Evolutionary conservation across 2,329 filamentous ascomycete species (phyloP).

Genomic region (Ophiocordyceps sinensis): DNA sequence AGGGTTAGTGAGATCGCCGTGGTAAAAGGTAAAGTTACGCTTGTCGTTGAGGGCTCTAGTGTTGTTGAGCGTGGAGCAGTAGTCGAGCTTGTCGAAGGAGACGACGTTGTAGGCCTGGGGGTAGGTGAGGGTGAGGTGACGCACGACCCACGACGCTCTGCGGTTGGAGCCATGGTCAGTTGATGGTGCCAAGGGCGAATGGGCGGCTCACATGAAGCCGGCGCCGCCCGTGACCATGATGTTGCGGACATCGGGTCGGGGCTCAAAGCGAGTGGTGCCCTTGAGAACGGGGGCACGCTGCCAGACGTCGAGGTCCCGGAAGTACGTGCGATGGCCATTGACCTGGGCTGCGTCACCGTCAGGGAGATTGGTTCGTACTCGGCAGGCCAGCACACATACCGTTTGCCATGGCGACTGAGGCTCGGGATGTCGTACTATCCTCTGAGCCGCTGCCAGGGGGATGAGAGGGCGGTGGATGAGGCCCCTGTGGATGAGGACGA

Average conservation of each 20-base stretch:
- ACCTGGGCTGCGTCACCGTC: slow-evolving; percentile 6
- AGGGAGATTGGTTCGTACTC: neutral
- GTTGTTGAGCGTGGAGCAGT: slow-evolving; percentile 70
- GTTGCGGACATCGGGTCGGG: slow-evolving; percentile 55
- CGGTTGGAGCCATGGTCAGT: neutral
- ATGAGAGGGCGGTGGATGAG: neutral
- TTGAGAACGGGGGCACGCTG: slow-evolving; percentile 55
- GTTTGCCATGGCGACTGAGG: slow-evolving; percentile 3
- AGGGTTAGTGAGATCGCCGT: slow-evolving; percentile 63
- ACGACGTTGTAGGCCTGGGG: slow-evolving; percentile 62
- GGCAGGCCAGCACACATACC: slow-evolving; percentile 1
- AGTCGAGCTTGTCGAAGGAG: slow-evolving; percentile 75
- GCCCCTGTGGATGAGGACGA: neutral
- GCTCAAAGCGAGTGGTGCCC: slow-evolving; percentile 56
- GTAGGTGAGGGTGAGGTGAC: slow-evolving; percentile 63
- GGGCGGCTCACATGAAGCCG: slow-evolving; percentile 60
- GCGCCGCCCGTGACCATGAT: slow-evolving; percentile 76
- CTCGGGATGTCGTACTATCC: neutral
- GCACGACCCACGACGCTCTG: slow-evolving; percentile 71
- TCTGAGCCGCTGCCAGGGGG: neutral
- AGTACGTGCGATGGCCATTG: slow-evolving; percentile 25
- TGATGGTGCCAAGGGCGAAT: neutral
- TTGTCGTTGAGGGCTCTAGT: slow-evolving; percentile 52
- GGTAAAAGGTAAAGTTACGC: slow-evolving; percentile 65
- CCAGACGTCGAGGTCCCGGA: slow-evolving; percentile 52